Evolutionary conservation across 306 rosid species (phyloP).

Genomic region (Ochetophila trinervis): DNA sequence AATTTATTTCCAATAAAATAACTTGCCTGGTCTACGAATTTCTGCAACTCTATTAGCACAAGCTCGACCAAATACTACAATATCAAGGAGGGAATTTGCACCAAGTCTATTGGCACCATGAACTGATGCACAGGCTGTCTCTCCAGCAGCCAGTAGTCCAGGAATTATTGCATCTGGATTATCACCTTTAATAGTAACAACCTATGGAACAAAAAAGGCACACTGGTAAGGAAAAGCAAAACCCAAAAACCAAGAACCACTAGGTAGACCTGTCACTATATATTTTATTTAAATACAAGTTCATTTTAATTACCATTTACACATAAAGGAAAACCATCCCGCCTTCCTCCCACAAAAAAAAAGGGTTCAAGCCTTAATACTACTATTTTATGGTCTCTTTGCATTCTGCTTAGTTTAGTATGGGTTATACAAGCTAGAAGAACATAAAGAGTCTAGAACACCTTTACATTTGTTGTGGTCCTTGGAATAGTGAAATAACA

Average conservation of each 20-base stretch:
- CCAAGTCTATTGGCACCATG: slow-evolving; percentile 96
- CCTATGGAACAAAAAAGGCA: slow-evolving; percentile 41
- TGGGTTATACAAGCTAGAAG: neutral
- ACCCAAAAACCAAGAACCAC: neutral
- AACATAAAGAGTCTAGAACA: no score
- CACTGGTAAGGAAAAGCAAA: slow-evolving; percentile 17
- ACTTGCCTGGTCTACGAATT: slow-evolving; percentile 69
- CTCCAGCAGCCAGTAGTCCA: slow-evolving; percentile 94
- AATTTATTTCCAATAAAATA: neutral
- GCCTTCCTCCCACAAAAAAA: neutral
- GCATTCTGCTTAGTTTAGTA: neutral
- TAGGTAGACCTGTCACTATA: neutral
- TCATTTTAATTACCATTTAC: neutral
- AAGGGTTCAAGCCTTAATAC: neutral
- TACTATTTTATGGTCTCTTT: no score
- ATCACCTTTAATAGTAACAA: slow-evolving; percentile 64
- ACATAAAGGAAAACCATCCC: neutral
- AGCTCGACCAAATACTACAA: slow-evolving; percentile 91
- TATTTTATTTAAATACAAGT: neutral
- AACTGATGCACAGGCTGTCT: slow-evolving; percentile 91
- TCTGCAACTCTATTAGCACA: slow-evolving; percentile 94
- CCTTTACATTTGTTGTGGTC: no score
- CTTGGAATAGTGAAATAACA: no score
- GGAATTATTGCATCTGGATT: slow-evolving; percentile 66
- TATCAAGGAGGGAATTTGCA: slow-evolving; percentile 90